These are phyloP conservation scores for Nyctanthes arbortristis DNA, from an alignment of 257 asterid species.

Conservation along the genomic window DNA sequence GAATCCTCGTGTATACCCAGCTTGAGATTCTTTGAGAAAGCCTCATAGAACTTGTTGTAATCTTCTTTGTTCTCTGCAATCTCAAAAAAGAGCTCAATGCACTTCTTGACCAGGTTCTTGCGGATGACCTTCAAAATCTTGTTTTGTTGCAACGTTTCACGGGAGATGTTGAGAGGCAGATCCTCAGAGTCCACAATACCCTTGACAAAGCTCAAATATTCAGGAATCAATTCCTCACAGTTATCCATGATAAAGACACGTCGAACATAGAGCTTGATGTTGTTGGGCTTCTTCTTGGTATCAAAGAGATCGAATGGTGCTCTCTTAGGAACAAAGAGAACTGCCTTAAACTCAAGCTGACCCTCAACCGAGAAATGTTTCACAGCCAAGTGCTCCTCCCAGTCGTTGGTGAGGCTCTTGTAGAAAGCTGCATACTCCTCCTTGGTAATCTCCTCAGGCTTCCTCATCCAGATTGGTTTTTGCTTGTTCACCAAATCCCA, in stretches of 20 bases:
- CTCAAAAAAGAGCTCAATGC: constrained; percentile 66
- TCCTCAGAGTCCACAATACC: constrained; percentile 72
- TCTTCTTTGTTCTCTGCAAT: constrained; percentile 74
- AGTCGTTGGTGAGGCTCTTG: constrained; percentile 64
- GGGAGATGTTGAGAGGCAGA: constrained; percentile 65
- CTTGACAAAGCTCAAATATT: constrained; percentile 57
- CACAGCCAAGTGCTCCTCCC: constrained; percentile 71
- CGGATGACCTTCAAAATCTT: constrained; percentile 70
- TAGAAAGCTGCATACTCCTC: constrained; percentile 74
- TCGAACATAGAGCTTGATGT: constrained; percentile 63
- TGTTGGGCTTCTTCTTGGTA: constrained; percentile 60
- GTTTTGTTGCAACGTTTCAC: constrained; percentile 65
- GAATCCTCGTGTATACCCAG: constrained; percentile 69
- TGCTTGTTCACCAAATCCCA: constrained; percentile 65
- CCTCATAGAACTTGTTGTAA: constrained; percentile 61
- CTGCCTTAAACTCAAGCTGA: constrained; percentile 62
- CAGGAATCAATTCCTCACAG: constrained; percentile 68
- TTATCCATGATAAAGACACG: constrained; percentile 69
- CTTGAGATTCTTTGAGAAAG: constrained; percentile 67
- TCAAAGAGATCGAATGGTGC: constrained; percentile 70
- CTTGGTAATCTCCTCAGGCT: constrained; percentile 65
- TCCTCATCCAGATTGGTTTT: constrained; percentile 73
- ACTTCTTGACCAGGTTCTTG: constrained; percentile 73
- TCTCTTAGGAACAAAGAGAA: constrained; percentile 65
- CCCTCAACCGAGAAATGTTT: constrained; percentile 76